Base-by-base conservation (phyloP, 1,139 yeast genomes). In the Pichia sp. region DNA sequence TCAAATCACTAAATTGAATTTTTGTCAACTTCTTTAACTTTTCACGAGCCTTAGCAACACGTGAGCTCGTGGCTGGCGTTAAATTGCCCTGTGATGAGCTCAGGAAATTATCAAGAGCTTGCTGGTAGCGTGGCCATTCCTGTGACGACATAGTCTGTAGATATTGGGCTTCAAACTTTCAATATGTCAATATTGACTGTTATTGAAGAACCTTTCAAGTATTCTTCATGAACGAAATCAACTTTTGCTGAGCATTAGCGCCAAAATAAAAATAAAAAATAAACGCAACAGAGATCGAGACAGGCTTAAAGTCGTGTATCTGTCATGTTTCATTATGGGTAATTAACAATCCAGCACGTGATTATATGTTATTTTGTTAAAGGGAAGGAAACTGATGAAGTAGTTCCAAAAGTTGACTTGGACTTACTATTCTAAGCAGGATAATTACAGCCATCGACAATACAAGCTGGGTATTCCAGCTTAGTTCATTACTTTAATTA, bases 1-100 rank as follows among this genome's bases (percentile, higher is more conserved):
- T 83, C 54, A 91, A 79, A 66, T 91, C 99, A 55, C 79, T 76
- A 64, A 91, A 89, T 68, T 93, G 98, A n/a, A 84, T 82, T n/a
- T 78, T 73, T 1, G 95, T 82, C 54, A 93, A 76, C 63, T 86
- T 86, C 57, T 87, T 75, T 48, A 91, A 79, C 70, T 93, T 91
- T 61, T 87, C 93, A 59, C 96, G 77, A 5, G 96, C 96, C 62
- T 87, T 81, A 45, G 80, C 81, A 21, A 89, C 88, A 56, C 91
- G 68, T 50, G 82, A 69, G 21, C 88, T 74, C 53, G 79, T 75
- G 40, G 71, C 62, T 39, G 78, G 71, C 12, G 76, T 62, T 45
- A 70, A 63, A 61, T 66, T 69, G 56, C 79, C 84, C 57, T 74
- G 76, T 5, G 82, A 78, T 41, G 75, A 73, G 53, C 74, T 80